Evolutionary conservation across 176 grass and related monocot genomes (phyloP).

Genomic region (Hsuehochloa calcarea): DNA sequence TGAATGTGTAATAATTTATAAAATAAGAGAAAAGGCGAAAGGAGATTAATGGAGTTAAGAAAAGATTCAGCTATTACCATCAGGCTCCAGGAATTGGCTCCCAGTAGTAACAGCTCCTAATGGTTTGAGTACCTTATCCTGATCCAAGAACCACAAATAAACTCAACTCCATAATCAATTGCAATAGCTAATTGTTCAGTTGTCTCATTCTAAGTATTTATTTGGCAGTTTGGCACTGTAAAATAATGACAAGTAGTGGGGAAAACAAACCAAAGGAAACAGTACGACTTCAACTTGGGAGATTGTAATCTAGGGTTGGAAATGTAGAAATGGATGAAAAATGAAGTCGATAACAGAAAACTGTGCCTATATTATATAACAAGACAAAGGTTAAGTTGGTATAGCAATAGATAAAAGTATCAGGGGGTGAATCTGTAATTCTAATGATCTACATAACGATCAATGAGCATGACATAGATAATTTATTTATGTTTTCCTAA

Average conservation of each 20-base stretch:
- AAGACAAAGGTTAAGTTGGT: background rate
- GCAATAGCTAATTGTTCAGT: background rate
- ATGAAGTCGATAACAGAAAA: background rate
- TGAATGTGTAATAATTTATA: slow-evolving; percentile 31
- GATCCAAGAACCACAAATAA: slow-evolving; percentile 29
- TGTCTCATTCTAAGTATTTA: slow-evolving; percentile 8
- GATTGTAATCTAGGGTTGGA: background rate
- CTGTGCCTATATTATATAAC: background rate
- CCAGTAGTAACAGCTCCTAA: slow-evolving; percentile 80
- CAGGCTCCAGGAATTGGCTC: slow-evolving; percentile 94
- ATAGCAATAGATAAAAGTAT: background rate
- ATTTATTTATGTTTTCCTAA: background rate
- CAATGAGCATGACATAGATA: background rate
- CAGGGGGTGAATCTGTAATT: background rate
- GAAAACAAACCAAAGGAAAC: background rate
- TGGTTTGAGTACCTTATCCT: slow-evolving; percentile 89
- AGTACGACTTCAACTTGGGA: background rate
- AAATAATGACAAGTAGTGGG: background rate
- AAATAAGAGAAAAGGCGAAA: slow-evolving; percentile 17
- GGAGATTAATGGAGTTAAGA: background rate
- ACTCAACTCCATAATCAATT: slow-evolving; percentile 4
- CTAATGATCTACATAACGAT: background rate
- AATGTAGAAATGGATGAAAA: background rate
- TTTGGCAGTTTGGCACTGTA: background rate
- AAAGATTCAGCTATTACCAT: slow-evolving; percentile 65